A percentile compares a stretch with the other conserved stretches of the same genome.
Conservation (phyloP, 495 filamentous ascomycete genomes). For the Amniculicola lignicola region DNA sequence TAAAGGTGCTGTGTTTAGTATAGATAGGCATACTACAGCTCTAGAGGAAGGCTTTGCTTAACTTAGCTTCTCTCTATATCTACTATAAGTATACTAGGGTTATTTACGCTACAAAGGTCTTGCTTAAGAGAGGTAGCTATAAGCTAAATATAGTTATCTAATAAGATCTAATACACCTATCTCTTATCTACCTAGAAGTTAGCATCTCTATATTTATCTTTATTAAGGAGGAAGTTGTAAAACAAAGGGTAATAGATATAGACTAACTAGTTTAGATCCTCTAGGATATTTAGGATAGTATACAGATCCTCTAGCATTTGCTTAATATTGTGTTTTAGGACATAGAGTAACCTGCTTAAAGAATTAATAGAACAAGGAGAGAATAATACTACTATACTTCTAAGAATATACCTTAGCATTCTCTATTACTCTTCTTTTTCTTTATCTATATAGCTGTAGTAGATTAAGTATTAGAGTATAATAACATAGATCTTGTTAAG, state of each 20-base stretch:
- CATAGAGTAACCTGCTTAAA: slow-evolving; percentile 30
- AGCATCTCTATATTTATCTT: slow-evolving; percentile 33
- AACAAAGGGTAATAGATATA: slow-evolving; percentile 51
- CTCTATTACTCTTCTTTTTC: not conserved
- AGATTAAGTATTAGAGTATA: not conserved
- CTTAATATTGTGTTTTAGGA: slow-evolving; percentile 16
- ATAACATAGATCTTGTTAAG: slow-evolving; percentile 7
- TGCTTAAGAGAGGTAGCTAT: slow-evolving; percentile 36
- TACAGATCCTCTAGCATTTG: slow-evolving; percentile 30
- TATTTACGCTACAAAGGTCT: slow-evolving; percentile 43
- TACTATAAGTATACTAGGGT: slow-evolving; percentile 28
- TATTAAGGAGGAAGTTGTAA: slow-evolving; percentile 51
- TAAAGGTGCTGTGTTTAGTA: slow-evolving; percentile 32
- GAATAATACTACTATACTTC: slow-evolving; percentile 33
- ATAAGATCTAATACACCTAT: slow-evolving; percentile 39
- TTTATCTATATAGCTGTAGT: not conserved
- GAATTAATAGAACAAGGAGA: slow-evolving; percentile 36
- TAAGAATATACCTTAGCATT: slow-evolving; percentile 31
- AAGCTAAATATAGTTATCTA: slow-evolving; percentile 36
- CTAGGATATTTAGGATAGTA: slow-evolving; percentile 42
- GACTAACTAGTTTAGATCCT: slow-evolving; percentile 35
- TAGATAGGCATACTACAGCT: slow-evolving; percentile 42
- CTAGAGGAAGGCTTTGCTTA: slow-evolving; percentile 45
- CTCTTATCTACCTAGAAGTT: slow-evolving; percentile 45
- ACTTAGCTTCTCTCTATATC: slow-evolving; percentile 41